Base-by-base conservation (phyloP, 2,329 filamentous ascomycete genomes). In the Penicillium decumbens region DNA sequence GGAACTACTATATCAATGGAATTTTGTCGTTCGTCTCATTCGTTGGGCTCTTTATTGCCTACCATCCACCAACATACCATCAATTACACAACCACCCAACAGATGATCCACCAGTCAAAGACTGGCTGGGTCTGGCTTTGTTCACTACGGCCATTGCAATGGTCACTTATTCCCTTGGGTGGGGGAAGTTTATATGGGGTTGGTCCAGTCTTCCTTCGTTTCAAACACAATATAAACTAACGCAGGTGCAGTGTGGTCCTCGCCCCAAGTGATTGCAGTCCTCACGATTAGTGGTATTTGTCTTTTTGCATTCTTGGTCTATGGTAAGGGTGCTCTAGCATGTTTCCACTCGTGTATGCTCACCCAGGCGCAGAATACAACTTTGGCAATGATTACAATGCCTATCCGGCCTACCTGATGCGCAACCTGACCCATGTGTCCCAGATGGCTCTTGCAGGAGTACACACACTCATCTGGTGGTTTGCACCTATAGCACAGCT, bases 21-120 rank as follows among this genome's bases (percentile, higher is more conserved):
- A 52, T 52, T 38, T 42, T 52, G 2, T 52, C 50, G 15, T 47
- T 52, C 24, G 20, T 45, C 4, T 43, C 50, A 6, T 40, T 52
- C 10, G 20, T 45, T 28, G 50, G 50, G 13, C 30, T 52, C 9
- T 40, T 48, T 4, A 39, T 45, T 41, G 35, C 50, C 4, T 52
- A 52, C 30, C 33, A 40, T 38, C 50, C 50, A 13, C 41, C 41
- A 28, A 41, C 45, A 38, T 49, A 41, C 29, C 42, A 38, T 24
- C 50, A 41, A 35, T 37, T 46, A 46, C 35, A 49, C 32, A 41
- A 29, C 41, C 45, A 45, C 30, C 41, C 32, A 23, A 32, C 20
- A 13, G 44, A 46, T 13, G 44, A 27, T 32, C 20, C 29, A 38
- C 44, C 44, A 23, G 18, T 30, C 6, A 46, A 46, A 25, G 44